Percentiles rank a stretch among this genome's conserved stretches.
phyloP scores from a whole-genome alignment of 805 yeast genomes.

The Babjeviella inositovora region DNA sequence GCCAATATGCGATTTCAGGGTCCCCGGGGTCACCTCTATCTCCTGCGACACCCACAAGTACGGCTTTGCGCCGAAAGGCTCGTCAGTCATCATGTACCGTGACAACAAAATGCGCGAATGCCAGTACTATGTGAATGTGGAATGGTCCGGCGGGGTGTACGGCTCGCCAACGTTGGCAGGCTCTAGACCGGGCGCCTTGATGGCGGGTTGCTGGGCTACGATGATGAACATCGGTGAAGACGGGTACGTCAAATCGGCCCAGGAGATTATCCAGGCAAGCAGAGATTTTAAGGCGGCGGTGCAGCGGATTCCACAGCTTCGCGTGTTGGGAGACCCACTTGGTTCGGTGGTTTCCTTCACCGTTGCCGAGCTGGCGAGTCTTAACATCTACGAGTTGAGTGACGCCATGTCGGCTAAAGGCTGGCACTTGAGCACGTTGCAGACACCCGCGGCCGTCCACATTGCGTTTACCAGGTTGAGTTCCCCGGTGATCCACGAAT shows the following conservation, averaged over 20 bases:
- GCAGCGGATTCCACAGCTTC: constrained; percentile 35
- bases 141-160: constrained; percentile 91
- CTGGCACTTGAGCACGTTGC: constrained; percentile 84
- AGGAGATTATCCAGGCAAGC: constrained; percentile 52
- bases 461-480: constrained; percentile 74
- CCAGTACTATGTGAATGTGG: constrained; percentile 72
- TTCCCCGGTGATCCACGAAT: constrained; percentile 39
- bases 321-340: constrained; percentile 73
- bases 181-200: constrained; percentile 89
- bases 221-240: constrained; percentile 64
- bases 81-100: constrained; percentile 85
- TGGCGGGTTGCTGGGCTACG: constrained; percentile 99
- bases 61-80: constrained; percentile 97
- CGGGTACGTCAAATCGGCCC: constrained; percentile 63
- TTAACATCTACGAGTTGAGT: constrained; percentile 67
- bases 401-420: constrained; percentile 54
- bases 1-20: constrained; percentile 68
- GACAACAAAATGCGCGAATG: constrained; percentile 44
- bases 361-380: constrained; percentile 15
- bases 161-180: constrained; percentile 97
- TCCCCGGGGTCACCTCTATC: constrained; percentile 91
- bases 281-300: constrained; percentile 32
- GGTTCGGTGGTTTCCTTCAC: constrained; percentile 73
- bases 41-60: constrained; percentile 99
- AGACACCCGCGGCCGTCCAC: constrained; percentile 83